phyloP scores from a whole-genome alignment of 2,329 filamentous ascomycete genomes.

The Penicillium sp. region DNA sequence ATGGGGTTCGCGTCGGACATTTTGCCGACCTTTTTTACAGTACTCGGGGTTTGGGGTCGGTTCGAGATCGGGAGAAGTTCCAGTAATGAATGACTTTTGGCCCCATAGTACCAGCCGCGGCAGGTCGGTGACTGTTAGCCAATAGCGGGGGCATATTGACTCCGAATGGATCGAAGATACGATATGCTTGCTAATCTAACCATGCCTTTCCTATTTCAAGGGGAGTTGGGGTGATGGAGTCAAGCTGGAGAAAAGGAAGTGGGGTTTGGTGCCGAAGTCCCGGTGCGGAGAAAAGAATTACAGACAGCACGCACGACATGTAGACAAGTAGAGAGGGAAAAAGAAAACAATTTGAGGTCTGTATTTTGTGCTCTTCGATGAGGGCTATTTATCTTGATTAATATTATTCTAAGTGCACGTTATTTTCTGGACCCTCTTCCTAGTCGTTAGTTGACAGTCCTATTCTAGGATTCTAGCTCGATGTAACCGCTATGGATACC shows the following conservation, averaged over 20 bases:
- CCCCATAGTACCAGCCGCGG: neutral
- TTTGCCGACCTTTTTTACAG: slow-evolving; percentile 9
- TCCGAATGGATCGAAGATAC: neutral
- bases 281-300: slow-evolving; percentile 19
- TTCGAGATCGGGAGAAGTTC: neutral
- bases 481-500: no score
- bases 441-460: no score
- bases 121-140: slow-evolving; percentile 15
- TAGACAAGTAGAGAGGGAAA: no score
- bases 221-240: no score
- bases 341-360: no score
- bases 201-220: no score
- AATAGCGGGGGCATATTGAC: slow-evolving; percentile 10
- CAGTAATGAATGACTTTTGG: neutral
- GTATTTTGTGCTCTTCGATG: no score
- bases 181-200: neutral
- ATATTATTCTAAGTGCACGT: no score
- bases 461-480: no score
- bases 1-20: slow-evolving; percentile 17
- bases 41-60: neutral
- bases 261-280: slow-evolving; percentile 23
- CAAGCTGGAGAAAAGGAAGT: slow-evolving; percentile 2
- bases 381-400: no score
- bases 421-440: no score
- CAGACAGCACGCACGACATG: no score